Percentiles rank a stretch among this genome's conserved stretches.
These are phyloP conservation scores for Nemania bipapillata DNA, from an alignment of 2,329 filamentous ascomycete species.

Conservation along the genomic window DNA sequence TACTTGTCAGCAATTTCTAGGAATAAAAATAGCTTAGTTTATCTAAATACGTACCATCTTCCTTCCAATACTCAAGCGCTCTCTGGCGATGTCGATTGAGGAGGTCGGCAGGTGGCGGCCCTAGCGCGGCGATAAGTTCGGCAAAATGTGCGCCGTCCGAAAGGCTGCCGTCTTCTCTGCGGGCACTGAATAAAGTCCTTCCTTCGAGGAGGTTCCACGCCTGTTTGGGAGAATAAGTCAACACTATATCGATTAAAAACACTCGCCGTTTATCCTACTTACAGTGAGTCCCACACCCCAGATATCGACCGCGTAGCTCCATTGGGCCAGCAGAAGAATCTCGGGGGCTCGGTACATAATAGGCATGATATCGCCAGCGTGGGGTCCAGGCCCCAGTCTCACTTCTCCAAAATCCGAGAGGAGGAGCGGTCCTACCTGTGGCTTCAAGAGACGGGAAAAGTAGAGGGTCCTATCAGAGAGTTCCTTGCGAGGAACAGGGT, in stretches of 20 bases:
- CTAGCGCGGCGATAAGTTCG: neutral
- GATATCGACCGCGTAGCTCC: neutral
- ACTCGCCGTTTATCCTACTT: neutral
- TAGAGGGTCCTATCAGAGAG: neutral
- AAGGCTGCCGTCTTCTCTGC: neutral
- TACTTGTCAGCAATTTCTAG: neutral
- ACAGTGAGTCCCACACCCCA: neutral
- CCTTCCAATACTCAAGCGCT: neutral
- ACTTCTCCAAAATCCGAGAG: neutral
- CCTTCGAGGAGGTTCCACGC: neutral
- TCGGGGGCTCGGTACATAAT: neutral
- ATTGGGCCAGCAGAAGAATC: neutral
- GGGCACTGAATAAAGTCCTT: neutral
- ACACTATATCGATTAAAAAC: neutral
- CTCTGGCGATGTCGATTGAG: neutral
- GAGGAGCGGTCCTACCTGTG: neutral
- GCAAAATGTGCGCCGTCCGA: neutral
- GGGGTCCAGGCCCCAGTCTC: neutral
- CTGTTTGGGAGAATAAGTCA: neutral
- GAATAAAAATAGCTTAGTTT: neutral
- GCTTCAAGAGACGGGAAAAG: neutral
- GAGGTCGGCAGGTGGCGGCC: neutral
- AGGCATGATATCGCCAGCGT: neutral
- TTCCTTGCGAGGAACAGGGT: neutral
- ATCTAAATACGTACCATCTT: neutral